Conservation (phyloP, 2,329 filamentous ascomycete species). For the Fusarium palustre region DNA sequence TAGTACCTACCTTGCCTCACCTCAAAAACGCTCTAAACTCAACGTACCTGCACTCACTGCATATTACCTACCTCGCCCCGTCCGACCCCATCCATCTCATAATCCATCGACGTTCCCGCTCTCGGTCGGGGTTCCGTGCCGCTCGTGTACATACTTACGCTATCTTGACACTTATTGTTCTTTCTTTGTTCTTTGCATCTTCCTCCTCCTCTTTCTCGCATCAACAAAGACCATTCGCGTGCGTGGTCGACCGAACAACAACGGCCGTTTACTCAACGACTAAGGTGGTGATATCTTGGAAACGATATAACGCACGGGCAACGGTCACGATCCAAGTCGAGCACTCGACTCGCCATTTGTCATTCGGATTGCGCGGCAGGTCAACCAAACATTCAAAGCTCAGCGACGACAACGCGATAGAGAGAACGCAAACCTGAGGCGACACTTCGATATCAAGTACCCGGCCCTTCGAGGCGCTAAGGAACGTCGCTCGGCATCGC, state of each 20-base stretch:
- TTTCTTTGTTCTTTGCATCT: constrained; percentile 21
- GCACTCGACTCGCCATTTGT: constrained; percentile 14
- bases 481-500: constrained; percentile 34
- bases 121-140: constrained; percentile 42
- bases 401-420: constrained; percentile 28
- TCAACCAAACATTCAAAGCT: constrained; percentile 5
- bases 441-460: constrained; percentile 12
- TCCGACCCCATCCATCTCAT: constrained; percentile 42
- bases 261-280: constrained; percentile 12
- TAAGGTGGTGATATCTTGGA: constrained; percentile 8
- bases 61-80: constrained; percentile 39
- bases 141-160: constrained; percentile 37
- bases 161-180: constrained; percentile 28
- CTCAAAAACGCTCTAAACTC: constrained; percentile 42
- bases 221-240: constrained; percentile 23
- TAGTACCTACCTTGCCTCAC: constrained; percentile 36
- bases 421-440: constrained; percentile 18
- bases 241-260: constrained; percentile 9
- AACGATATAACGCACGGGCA: constrained; percentile 15
- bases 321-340: constrained; percentile 6
- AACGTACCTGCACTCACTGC: constrained; percentile 35
- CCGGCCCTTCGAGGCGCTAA: constrained; percentile 12
- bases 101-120: constrained; percentile 40
- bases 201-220: constrained; percentile 11
- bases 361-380: constrained; percentile 30